Base-by-base conservation (phyloP, 2,329 filamentous ascomycete genomes). In the Nakataea oryzae region DNA sequence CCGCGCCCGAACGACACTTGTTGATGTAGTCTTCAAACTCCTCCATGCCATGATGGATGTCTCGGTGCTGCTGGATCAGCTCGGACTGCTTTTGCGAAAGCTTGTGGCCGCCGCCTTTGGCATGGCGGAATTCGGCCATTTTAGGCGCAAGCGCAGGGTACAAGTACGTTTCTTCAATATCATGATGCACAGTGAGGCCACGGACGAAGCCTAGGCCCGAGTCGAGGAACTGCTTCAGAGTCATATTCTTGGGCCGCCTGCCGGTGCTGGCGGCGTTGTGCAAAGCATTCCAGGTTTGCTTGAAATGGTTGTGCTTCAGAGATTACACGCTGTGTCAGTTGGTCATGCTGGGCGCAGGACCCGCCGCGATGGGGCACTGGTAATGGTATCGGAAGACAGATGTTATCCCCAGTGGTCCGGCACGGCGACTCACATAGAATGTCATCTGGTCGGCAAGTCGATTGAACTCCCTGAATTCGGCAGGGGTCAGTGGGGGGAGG, bases 131-230 rank as follows among this genome's bases (percentile, higher is more conserved):
- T 66, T 89, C 87, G 6, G 89, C 86, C 91, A 96, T 96, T 67
- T 85, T 86, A 67, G 77, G 78, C 14, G 89, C 91, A 2, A 96
- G 81, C 0, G 87, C 70, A 1, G 92, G 93, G 73, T 96, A 96
- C 54, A 96, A 79, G 72, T 91, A 84, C 32, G 79, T 75, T 74
- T 97, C 92, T 73, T 96, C 93, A 69, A 96, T 93, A 63, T 76
- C 78, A 76, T 96, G 93, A 75, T 96, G 92, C 63, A 83, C 75
- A 12, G 84, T 82, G n/a, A 96, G 84, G 63, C 88, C 82, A 21
- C 81, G 79, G 66, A 84, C 81, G 72, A 96, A 91, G 59, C 85
- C 77, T n/a, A 90, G 78, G 34, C 87, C 90, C 29, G 81, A 77
- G 67, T 78, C 73, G 67, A 96, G 76, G 73, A 95, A 91, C 66